Percentiles rank a stretch among this genome's conserved stretches.
Evolutionary conservation across 257 asterid species (phyloP).

Genomic region (Nicotiana paniculata): DNA sequence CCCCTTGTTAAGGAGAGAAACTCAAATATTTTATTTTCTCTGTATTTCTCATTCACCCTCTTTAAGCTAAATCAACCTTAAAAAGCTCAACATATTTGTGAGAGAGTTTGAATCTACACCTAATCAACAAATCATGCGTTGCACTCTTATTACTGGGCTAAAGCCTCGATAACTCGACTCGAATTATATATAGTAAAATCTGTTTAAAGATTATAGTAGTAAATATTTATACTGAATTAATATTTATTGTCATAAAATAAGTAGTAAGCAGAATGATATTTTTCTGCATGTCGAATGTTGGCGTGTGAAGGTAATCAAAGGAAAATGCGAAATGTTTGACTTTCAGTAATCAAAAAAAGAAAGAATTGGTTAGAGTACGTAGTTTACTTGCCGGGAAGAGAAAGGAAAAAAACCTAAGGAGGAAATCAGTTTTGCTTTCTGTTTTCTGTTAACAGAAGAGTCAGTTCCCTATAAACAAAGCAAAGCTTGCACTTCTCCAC

Average conservation of each 20-base stretch:
- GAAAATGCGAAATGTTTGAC: conserved; percentile 13
- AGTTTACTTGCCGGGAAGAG: conserved; percentile 29
- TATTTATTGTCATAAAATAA: background rate
- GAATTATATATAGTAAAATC: no score
- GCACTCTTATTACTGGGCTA: no score
- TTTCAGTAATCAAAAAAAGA: conserved; percentile 7
- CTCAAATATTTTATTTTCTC: no score
- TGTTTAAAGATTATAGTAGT: no score
- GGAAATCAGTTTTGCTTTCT: background rate
- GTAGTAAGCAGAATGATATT: background rate
- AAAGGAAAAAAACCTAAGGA: conserved; percentile 5
- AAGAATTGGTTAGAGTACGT: background rate
- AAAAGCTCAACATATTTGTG: no score
- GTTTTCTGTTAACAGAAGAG: background rate
- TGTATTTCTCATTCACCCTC: no score
- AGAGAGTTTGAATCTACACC: no score
- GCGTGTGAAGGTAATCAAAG: conserved; percentile 3
- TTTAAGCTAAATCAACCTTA: no score
- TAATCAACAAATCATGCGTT: no score
- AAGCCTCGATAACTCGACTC: no score
- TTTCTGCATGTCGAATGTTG: background rate
- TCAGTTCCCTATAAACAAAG: conserved; percentile 13
- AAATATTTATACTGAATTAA: no score
- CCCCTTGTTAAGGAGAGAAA: no score
- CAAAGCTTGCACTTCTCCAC: conserved; percentile 22